Conservation (phyloP, 805 yeast species). For the Phaffomyces opuntiae region DNA sequence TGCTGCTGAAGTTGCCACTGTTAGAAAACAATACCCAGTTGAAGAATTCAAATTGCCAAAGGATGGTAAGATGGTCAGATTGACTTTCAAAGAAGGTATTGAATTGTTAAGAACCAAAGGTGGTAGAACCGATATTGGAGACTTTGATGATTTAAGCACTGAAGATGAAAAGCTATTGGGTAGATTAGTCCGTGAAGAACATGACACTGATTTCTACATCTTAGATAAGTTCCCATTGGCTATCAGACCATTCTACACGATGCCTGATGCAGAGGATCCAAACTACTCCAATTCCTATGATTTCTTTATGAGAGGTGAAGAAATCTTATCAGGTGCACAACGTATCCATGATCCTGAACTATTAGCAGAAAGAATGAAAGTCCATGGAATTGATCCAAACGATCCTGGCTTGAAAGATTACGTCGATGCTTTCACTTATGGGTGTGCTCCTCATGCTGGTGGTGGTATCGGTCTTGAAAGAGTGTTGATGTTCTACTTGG, state of each 20-base stretch:
- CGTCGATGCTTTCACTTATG: conserved; percentile 86
- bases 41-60: conserved; percentile 95
- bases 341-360: conserved; percentile 93
- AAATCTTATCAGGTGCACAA: conserved; percentile 98
- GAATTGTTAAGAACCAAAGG: conserved; percentile 81
- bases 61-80: conserved; percentile 87
- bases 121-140: conserved; percentile 64
- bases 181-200: conserved; percentile 82
- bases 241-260: conserved; percentile 96
- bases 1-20: conserved; percentile 77
- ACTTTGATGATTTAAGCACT: conserved; percentile 84
- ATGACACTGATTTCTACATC: conserved; percentile 95
- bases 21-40: conserved; percentile 92
- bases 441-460: conserved; percentile 99
- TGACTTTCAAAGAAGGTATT: conserved; percentile 89
- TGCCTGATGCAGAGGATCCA: conserved; percentile 94
- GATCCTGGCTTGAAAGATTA: conserved; percentile 85
- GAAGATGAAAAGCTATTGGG: conserved; percentile 95
- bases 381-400: conserved; percentile 74
- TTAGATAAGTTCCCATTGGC: conserved; percentile 97
- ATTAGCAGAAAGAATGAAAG: conserved; percentile 72
- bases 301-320: conserved; percentile 99
- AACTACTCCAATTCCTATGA: conserved; percentile 95
- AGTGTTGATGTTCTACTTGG: conserved; percentile 97
- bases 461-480: conserved; percentile 99